Conservation (phyloP, 2,329 filamentous ascomycete species). For the Penicillium nordicum region DNA sequence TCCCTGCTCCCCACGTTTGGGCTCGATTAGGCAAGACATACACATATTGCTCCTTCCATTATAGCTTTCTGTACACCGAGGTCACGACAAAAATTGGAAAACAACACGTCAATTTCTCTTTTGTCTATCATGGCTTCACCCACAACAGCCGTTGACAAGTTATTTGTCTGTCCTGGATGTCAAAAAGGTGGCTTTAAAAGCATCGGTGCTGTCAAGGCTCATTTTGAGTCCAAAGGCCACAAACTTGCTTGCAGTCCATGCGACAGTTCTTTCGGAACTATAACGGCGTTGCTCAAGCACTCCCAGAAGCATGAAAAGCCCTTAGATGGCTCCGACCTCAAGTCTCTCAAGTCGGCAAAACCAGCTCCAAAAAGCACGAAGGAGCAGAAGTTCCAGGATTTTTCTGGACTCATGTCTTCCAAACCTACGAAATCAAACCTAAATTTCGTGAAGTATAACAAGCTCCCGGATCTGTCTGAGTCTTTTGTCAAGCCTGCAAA, state of each 20-base stretch:
- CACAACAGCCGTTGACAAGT: neutral
- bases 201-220: constrained; percentile 1
- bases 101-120: neutral
- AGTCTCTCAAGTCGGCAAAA: neutral
- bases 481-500: neutral
- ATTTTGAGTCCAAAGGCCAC: constrained; percentile 8
- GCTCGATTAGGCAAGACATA: neutral
- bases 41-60: neutral
- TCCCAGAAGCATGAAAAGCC: neutral
- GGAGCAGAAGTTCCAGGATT: neutral
- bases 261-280: neutral
- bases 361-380: neutral
- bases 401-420: neutral
- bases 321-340: neutral
- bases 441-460: neutral
- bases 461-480: neutral
- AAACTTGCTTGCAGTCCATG: constrained; percentile 1
- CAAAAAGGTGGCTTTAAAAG: constrained; percentile 3
- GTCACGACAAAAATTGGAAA: neutral
- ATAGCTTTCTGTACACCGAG: neutral
- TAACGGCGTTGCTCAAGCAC: neutral
- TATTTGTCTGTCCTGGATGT: constrained; percentile 7
- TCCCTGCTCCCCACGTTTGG: neutral
- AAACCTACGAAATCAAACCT: neutral
- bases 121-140: neutral